Percentiles rank a stretch among this genome's conserved stretches.
Conservation (phyloP, 1,284 basidiomycete genomes). For the Golubevia sp. region DNA sequence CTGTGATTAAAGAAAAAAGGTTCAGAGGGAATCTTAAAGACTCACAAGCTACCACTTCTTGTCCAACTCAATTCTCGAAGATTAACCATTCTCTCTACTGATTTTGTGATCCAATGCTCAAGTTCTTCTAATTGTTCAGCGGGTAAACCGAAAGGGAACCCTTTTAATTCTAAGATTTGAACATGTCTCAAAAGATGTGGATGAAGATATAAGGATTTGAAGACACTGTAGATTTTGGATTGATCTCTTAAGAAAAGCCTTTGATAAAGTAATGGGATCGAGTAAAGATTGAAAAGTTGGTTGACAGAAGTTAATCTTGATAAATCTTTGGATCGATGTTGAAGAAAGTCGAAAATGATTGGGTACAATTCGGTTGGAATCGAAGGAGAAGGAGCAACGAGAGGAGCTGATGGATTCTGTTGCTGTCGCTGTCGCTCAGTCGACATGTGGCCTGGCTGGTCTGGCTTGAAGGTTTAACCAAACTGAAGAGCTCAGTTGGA, state of each 20-base stretch:
- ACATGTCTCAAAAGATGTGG: constrained; percentile 30
- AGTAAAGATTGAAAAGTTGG: constrained; percentile 19
- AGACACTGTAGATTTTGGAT: constrained; percentile 36
- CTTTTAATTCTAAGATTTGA: constrained; percentile 40
- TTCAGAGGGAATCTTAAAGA: too few relatives aligned
- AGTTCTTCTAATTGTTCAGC: constrained; percentile 46
- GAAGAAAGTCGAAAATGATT: constrained; percentile 28
- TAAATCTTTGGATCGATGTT: constrained; percentile 34
- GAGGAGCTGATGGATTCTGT: too few relatives aligned
- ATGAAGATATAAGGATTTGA: constrained; percentile 23
- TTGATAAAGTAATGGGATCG: constrained; percentile 45
- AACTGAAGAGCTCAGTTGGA: too few relatives aligned
- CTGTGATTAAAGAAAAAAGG: too few relatives aligned
- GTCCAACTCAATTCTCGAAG: constrained; percentile 49
- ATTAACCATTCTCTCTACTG: constrained; percentile 22
- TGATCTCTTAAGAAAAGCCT: constrained; percentile 51
- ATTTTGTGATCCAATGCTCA: constrained; percentile 30
- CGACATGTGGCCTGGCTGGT: too few relatives aligned
- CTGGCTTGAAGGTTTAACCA: too few relatives aligned
- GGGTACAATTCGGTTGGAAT: constrained; percentile 45
- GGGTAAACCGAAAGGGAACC: constrained; percentile 47
- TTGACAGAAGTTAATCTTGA: constrained; percentile 35
- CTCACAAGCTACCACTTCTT: constrained; percentile 41
- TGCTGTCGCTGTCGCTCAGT: too few relatives aligned
- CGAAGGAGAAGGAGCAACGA: too few relatives aligned